Percentiles rank a stretch among this genome's conserved stretches.
phyloP scores from a whole-genome alignment of 2,329 filamentous ascomycete species.

The Trichophyton rubrum region DNA sequence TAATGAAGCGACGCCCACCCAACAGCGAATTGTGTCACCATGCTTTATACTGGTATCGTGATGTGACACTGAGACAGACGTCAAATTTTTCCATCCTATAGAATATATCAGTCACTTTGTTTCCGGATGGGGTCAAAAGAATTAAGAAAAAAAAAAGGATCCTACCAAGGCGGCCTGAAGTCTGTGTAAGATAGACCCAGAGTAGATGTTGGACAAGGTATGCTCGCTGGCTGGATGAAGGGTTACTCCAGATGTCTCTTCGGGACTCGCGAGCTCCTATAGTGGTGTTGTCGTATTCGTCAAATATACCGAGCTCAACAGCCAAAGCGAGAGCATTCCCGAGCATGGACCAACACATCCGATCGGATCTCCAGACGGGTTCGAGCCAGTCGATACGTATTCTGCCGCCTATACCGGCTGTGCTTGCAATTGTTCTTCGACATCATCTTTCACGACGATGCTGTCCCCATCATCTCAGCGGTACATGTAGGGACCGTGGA shows the following conservation, averaged over 20 bases:
- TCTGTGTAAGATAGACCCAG: conserved; percentile 40
- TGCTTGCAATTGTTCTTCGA: conserved; percentile 22
- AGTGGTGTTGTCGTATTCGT: conserved; percentile 35
- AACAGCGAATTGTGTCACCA: conserved; percentile 40
- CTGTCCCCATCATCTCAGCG: conserved; percentile 42
- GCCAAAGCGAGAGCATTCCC: conserved; percentile 42
- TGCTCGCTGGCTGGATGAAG: conserved; percentile 22
- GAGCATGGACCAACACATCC: conserved; percentile 50
- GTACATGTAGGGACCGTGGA: conserved; percentile 42
- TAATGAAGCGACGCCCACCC: conserved; percentile 72
- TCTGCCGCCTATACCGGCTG: conserved; percentile 25
- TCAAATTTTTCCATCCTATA: conserved; percentile 16
- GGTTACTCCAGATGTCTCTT: conserved; percentile 18
- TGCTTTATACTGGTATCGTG: conserved; percentile 14
- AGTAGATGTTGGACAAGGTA: conserved; percentile 29
- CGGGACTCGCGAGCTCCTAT: conserved; percentile 15
- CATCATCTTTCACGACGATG: conserved; percentile 41
- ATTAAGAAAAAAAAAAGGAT: conserved; percentile 16
- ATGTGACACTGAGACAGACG: conserved; percentile 14
- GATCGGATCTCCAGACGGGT: conserved; percentile 42
- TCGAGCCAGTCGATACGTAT: conserved; percentile 45
- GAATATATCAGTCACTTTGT: background rate
- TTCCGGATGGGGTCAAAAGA: conserved; percentile 14
- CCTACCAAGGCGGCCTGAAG: conserved; percentile 41
- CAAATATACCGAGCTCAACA: conserved; percentile 42